Percentiles rank a stretch among this genome's conserved stretches.
Evolutionary conservation across 2,329 filamentous ascomycete species (phyloP).

Genomic region (Aspergillus pseudotamarii): DNA sequence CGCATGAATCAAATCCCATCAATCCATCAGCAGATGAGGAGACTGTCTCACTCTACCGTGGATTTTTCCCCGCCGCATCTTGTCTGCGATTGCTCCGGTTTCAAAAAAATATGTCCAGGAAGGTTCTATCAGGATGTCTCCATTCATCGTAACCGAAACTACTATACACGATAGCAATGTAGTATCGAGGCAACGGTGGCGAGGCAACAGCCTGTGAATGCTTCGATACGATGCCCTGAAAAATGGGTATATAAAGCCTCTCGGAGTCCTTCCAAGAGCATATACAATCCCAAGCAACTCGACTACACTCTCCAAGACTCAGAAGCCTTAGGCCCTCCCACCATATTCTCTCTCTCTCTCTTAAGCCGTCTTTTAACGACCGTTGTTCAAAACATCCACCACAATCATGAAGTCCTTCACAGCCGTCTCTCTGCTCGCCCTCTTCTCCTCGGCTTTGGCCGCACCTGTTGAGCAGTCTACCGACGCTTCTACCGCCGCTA

Average conservation of each 20-base stretch:
- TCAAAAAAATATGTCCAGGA: neutral
- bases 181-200: neutral
- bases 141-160: neutral
- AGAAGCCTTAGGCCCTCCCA: neutral
- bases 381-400: neutral
- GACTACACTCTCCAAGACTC: neutral
- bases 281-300: neutral
- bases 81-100: slow-evolving; percentile 4
- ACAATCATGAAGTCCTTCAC: slow-evolving; percentile 32
- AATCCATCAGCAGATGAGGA: slow-evolving; percentile 2
- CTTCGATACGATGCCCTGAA: neutral
- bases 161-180: slow-evolving; percentile 1
- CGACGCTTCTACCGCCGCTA: slow-evolving; percentile 2
- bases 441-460: slow-evolving; percentile 29
- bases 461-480: slow-evolving; percentile 17
- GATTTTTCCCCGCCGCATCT: neutral
- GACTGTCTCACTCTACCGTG: slow-evolving; percentile 2
- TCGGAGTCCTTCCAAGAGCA: neutral
- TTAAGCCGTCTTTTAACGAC: neutral
- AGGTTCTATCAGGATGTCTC: neutral
- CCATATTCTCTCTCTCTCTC: too few species aligned
- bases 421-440: slow-evolving; percentile 23
- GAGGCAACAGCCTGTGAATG: neutral
- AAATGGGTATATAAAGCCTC: slow-evolving; percentile 6
- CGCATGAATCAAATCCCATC: neutral